These are phyloP conservation scores for Ganoderma lucidum DNA, from an alignment of 1,284 basidiomycete species.

Conservation along the genomic window DNA sequence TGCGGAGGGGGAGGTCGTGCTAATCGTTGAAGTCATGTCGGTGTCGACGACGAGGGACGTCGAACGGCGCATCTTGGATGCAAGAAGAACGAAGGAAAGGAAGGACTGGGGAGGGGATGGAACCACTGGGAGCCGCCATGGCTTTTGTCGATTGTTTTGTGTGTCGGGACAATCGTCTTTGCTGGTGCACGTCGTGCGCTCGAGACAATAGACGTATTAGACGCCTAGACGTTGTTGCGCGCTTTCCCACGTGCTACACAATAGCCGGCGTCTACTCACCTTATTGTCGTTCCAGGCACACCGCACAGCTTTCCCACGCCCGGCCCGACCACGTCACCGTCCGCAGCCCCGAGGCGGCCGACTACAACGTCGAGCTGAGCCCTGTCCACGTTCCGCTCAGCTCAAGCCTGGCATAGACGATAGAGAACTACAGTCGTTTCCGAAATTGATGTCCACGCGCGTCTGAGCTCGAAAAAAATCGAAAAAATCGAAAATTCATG, in stretches of 20 bases:
- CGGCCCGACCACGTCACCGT: constrained; percentile 9
- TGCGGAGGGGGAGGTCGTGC: constrained; percentile 38
- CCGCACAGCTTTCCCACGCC: constrained; percentile 22
- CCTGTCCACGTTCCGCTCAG: background rate
- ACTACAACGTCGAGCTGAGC: background rate
- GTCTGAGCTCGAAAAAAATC: too few relatives aligned
- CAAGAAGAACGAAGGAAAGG: constrained; percentile 34
- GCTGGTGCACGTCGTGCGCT: constrained; percentile 3
- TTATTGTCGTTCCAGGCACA: constrained; percentile 29
- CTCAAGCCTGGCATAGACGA: background rate
- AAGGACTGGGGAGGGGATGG: constrained; percentile 28
- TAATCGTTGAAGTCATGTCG: constrained; percentile 39
- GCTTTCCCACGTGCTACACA: constrained; percentile 32
- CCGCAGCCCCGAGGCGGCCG: background rate
- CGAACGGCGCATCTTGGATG: constrained; percentile 45
- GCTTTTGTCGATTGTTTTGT: constrained; percentile 44
- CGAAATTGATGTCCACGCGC: too few relatives aligned
- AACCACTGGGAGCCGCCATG: constrained; percentile 33
- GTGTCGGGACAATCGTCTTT: constrained; percentile 30
- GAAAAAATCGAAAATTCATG: too few relatives aligned
- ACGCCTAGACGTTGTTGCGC: constrained; percentile 28
- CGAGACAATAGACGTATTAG: constrained; percentile 28
- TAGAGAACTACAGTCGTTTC: too few relatives aligned
- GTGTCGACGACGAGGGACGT: constrained; percentile 46
- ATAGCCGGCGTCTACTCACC: constrained; percentile 26